Evolutionary conservation across 495 filamentous ascomycete species (phyloP), one percentile per base, ranked within the genome.

Genomic region (Friedmanniomyces simplex): DNA sequence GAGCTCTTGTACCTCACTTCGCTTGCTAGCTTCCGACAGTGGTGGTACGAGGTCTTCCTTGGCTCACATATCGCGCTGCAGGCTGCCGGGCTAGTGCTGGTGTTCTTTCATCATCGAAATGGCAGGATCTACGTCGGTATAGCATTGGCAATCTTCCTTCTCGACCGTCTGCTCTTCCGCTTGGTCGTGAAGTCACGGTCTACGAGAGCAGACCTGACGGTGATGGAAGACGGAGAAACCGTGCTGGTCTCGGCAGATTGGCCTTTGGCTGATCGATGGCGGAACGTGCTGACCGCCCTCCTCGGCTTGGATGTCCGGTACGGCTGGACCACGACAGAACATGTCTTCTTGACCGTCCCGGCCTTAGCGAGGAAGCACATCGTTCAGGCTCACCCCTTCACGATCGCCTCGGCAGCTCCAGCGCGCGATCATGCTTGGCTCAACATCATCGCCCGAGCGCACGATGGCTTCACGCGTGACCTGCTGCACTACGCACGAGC

Each of bases 31-130:
- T 79, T 77, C 50, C 67, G 74, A 4, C 69, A 72, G 46, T 61
- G 67, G 16, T 79, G 75, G 67, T 85, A 84, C 61, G 79, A 84
- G 66, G 51, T 80, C 12, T 81, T 86, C 61, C 72, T 81, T 39
- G 77, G 73, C 30, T 69, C 73, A 12, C 83, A 85, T 60, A 69
- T 83, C 32, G 14, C 77, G 24, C 63, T 83, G 18, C 81, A 82
- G 63, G 60, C 73, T 12, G 67, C 69, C 1, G 79, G 74, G 4
- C 67, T 84, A 0, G 63, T 71, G 5, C 72, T 83, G 24, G 62
- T 85, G 1, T 84, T 66, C 63, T 73, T 82, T 45, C 82, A 85
- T 62, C 71, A 75, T 57, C 60, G 52, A 24, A 63, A 50, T 11
- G 63, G 66, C 24, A 63, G 68, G 26, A 58, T 67, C 1, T 79